phyloP scores from a whole-genome alignment of 768 basidiomycete genomes.

The Chiua virens region DNA sequence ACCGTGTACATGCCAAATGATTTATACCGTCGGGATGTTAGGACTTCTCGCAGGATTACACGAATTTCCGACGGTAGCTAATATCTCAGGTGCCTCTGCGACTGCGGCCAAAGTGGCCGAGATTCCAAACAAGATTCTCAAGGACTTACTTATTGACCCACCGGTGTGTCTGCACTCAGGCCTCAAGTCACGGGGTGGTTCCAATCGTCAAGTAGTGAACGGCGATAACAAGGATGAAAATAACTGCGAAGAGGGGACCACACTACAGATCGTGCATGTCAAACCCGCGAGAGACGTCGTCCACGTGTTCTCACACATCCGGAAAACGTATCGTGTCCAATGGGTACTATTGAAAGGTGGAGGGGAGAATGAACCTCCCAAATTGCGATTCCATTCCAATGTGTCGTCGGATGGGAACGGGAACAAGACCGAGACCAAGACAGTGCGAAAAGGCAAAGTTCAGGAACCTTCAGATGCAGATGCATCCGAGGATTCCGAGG shows the following conservation, averaged over 20 bases:
- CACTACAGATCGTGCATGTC: conserved; percentile 42
- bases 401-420: conserved; percentile 1
- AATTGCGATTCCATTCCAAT: conserved; percentile 5
- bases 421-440: conserved; percentile 1
- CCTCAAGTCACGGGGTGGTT: not conserved
- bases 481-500: conserved; percentile 11
- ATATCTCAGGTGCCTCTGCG: conserved; percentile 46
- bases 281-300: conserved; percentile 61
- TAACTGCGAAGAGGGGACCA: not conserved
- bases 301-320: conserved; percentile 90
- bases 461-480: conserved; percentile 10
- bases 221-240: not conserved
- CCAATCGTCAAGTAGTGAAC: not conserved
- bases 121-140: conserved; percentile 38
- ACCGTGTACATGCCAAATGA: not conserved
- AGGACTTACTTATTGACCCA: conserved; percentile 37
- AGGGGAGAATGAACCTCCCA: conserved; percentile 40
- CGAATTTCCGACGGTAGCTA: conserved; percentile 75
- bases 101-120: conserved; percentile 33
- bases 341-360: conserved; percentile 71
- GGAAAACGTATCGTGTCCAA: conserved; percentile 77
- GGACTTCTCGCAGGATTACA: conserved; percentile 88
- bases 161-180: conserved; percentile 18
- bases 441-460: conserved; percentile 7
- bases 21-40: conserved; percentile 29